Conservation (phyloP, 306 rosid genomes). For the Glycine soja region DNA sequence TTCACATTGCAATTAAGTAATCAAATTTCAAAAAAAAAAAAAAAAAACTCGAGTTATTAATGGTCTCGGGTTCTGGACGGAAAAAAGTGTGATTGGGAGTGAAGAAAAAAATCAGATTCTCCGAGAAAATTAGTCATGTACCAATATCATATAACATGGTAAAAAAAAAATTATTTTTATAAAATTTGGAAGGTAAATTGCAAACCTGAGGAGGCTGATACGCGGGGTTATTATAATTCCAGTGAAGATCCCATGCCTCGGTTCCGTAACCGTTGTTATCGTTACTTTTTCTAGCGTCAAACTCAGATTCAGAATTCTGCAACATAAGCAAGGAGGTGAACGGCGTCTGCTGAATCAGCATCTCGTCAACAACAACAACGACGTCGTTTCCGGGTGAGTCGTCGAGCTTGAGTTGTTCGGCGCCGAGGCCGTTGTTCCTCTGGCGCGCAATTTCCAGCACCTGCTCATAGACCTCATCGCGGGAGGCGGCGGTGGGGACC, state of each 20-base stretch:
- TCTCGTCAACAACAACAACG: constrained; percentile 32
- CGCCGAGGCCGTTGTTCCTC: not conserved
- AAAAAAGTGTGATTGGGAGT: too few species aligned
- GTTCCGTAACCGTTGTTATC: constrained; percentile 31
- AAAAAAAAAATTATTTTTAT: too few species aligned
- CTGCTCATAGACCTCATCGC: constrained; percentile 50
- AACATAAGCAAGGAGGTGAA: constrained; percentile 47
- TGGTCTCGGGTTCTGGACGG: too few species aligned
- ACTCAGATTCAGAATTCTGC: constrained; percentile 25
- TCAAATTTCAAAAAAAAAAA: not conserved
- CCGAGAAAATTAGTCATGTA: too few species aligned
- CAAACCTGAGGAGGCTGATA: constrained; percentile 53
- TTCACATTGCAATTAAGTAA: constrained; percentile 9
- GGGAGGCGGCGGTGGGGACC: constrained; percentile 3
- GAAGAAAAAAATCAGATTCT: too few species aligned
- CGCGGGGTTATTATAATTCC: constrained; percentile 36
- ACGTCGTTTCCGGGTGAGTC: not conserved
- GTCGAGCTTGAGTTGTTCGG: too few species aligned
- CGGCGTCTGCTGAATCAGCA: constrained; percentile 51
- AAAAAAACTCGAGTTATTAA: not conserved
- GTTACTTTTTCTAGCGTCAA: not conserved
- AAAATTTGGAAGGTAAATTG: not conserved
- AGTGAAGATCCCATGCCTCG: constrained; percentile 41
- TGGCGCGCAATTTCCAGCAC: constrained; percentile 44
- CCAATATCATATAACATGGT: too few species aligned